Percentiles rank a stretch among this genome's conserved stretches.
These are phyloP conservation scores for Capsicum chinense DNA, from an alignment of 257 asterid genomes.

Conservation along the genomic window DNA sequence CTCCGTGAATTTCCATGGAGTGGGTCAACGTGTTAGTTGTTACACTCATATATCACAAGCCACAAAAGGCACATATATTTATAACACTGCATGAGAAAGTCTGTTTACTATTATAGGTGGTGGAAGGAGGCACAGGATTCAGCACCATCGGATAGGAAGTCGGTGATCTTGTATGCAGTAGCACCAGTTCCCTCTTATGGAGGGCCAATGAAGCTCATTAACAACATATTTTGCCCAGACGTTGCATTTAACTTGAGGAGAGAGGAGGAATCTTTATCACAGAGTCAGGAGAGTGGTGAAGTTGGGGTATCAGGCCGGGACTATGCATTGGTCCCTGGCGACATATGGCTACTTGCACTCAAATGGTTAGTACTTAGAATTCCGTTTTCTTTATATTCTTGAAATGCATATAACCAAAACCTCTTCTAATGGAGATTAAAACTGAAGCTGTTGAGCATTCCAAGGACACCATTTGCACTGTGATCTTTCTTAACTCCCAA, in stretches of 20 bases:
- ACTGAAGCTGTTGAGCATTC: conserved; percentile 10
- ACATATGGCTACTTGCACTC: conserved; percentile 85
- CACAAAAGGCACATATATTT: background rate
- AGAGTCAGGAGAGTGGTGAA: conserved; percentile 62
- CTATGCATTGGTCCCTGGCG: conserved; percentile 86
- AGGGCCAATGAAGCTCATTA: conserved; percentile 85
- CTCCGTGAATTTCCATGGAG: background rate
- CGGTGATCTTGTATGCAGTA: conserved; percentile 68
- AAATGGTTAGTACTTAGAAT: conserved; percentile 57
- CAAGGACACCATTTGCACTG: conserved; percentile 1
- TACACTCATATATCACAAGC: background rate
- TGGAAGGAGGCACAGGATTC: conserved; percentile 94
- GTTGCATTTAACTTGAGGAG: conserved; percentile 73
- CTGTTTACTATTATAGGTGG: conserved; percentile 63
- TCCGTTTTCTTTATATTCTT: background rate
- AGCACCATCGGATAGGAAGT: conserved; percentile 51
- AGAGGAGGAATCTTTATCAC: conserved; percentile 56
- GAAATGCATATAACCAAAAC: background rate
- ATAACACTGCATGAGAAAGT: background rate
- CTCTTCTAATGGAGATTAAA: background rate
- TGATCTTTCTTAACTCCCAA: too few relatives aligned
- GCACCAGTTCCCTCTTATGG: conserved; percentile 68
- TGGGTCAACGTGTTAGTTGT: background rate
- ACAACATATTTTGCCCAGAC: conserved; percentile 82
- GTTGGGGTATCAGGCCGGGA: conserved; percentile 75